phyloP scores from a whole-genome alignment of 805 yeast genomes.

The Hanseniaspora guilliermondii region DNA sequence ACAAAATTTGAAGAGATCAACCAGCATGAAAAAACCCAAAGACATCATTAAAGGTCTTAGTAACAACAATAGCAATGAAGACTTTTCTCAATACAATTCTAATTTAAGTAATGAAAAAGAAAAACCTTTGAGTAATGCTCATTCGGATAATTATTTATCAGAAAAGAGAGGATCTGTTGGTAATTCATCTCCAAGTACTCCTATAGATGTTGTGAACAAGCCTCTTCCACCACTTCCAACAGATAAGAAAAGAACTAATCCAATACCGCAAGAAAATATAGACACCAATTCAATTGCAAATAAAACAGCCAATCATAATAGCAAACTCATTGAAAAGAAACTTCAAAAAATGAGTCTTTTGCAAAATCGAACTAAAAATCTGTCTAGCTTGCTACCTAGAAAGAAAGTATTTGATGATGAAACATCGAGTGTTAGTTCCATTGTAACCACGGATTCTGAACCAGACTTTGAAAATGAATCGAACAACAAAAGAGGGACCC shows the following conservation, averaged over 20 bases:
- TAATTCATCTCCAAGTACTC: conserved; percentile 3
- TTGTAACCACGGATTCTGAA: conserved; percentile 9
- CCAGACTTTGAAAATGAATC: conserved; percentile 1
- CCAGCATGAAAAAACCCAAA: conserved; percentile 20
- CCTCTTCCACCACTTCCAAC: conserved; percentile 35
- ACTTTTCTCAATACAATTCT: neutral
- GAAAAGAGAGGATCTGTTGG: neutral
- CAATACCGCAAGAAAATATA: neutral
- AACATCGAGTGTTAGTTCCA: conserved; percentile 5
- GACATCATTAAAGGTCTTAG: conserved; percentile 16
- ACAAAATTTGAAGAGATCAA: conserved; percentile 25
- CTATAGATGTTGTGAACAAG: conserved; percentile 23
- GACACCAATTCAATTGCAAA: neutral
- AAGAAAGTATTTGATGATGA: conserved; percentile 6
- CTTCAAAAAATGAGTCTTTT: conserved; percentile 7
- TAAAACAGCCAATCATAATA: neutral
- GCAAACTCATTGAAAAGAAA: neutral
- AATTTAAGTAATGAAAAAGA: neutral
- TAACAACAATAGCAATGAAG: neutral
- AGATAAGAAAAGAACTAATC: neutral
- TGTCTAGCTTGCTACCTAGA: neutral
- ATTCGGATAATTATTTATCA: neutral
- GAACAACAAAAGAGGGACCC: neutral
- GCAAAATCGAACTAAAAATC: neutral
- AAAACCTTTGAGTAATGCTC: neutral